phyloP scores from a whole-genome alignment of 352 stramenopile genomes.

The Thraustochytrium striatum region DNA sequence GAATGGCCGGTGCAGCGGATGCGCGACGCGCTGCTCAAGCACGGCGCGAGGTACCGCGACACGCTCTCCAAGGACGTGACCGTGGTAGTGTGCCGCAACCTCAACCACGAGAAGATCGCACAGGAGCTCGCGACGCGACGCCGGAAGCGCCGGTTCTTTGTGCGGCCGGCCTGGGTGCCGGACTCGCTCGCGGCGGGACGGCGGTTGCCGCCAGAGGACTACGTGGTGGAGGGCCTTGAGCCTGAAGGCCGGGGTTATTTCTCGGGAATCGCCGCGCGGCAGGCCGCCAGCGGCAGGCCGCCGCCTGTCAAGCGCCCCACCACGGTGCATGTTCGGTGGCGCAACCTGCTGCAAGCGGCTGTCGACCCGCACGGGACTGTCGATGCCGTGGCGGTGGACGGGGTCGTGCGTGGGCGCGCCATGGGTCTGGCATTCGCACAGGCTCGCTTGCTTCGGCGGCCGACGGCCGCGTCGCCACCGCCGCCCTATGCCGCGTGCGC shows the following conservation, averaged over 20 bases:
- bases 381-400: background rate
- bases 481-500: no score
- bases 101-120: slow-evolving; percentile 30
- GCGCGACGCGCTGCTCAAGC: background rate
- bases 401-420: no score
- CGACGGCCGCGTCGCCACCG: no score
- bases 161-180: slow-evolving; percentile 9
- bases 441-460: no score
- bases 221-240: slow-evolving; percentile 24
- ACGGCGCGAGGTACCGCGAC: slow-evolving; percentile 25
- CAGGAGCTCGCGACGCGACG: slow-evolving; percentile 21
- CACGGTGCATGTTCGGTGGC: background rate
- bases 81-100: slow-evolving; percentile 32
- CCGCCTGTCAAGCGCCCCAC: background rate
- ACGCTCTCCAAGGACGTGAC: background rate
- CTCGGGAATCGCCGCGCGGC: background rate
- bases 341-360: background rate
- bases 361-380: background rate
- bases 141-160: background rate
- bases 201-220: background rate
- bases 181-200: background rate
- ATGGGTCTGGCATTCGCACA: no score
- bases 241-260: background rate
- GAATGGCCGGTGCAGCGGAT: background rate
- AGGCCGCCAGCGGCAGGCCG: background rate